Evolutionary conservation across 176 grass and related monocot genomes (phyloP).

Genomic region (Leersia perrieri): DNA sequence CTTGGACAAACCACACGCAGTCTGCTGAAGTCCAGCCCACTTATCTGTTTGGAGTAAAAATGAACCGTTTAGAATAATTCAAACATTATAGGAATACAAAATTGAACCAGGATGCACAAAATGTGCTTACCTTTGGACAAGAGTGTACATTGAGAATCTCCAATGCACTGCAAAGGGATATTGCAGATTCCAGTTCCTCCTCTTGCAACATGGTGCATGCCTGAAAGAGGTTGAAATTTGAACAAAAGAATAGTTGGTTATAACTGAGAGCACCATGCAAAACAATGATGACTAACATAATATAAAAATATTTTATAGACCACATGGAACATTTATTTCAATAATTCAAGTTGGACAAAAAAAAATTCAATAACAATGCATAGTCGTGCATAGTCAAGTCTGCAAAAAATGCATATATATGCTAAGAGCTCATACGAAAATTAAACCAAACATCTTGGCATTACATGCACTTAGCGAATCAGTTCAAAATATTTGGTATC

Average conservation of each 20-base stretch:
- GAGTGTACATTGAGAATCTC: conserved; percentile 87
- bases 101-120: not conserved
- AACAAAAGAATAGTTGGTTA: not conserved
- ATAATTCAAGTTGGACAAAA: not conserved
- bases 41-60: conserved; percentile 49
- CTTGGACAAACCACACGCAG: conserved; percentile 59
- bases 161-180: conserved; percentile 59
- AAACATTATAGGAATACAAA: not conserved
- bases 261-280: not conserved
- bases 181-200: conserved; percentile 86
- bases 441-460: not conserved
- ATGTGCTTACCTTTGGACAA: conserved; percentile 64
- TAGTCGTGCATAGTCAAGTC: not conserved
- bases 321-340: not conserved
- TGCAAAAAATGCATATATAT: not conserved
- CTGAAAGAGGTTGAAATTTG: conserved; percentile 36
- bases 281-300: not conserved
- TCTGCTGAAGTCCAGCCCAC: conserved; percentile 56
- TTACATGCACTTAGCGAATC: not conserved
- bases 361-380: not conserved
- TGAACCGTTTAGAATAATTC: not conserved
- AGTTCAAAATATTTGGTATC: not conserved
- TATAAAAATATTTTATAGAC: not conserved
- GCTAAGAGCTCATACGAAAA: not conserved
- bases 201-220: conserved; percentile 85